phyloP scores from a whole-genome alignment of 176 grass and related monocot species.

The Oryza brachyantha region DNA sequence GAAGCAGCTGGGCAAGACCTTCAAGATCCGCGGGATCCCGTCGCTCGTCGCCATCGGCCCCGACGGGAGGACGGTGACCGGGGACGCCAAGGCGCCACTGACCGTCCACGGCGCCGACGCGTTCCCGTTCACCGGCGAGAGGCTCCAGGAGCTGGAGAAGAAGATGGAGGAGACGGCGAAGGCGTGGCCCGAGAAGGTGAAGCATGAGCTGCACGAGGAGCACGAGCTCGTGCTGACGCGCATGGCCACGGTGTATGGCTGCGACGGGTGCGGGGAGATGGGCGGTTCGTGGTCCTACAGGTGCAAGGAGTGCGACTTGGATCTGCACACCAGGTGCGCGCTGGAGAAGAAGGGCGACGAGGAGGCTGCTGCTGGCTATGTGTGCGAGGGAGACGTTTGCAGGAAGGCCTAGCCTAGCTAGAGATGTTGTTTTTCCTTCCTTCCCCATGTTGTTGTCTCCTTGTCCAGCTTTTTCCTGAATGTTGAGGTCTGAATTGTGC shows the following conservation, averaged over 20 bases:
- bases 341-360: constrained; percentile 31
- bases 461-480: too few species aligned
- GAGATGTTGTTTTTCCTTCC: too few species aligned
- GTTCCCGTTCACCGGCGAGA: constrained; percentile 76
- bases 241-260: constrained; percentile 8
- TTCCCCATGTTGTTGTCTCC: too few species aligned
- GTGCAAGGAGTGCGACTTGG: constrained; percentile 55
- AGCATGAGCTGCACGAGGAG: constrained; percentile 60
- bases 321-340: constrained; percentile 66
- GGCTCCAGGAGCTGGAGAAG: constrained; percentile 50
- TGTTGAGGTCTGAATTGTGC: too few species aligned
- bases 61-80: constrained; percentile 53
- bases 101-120: constrained; percentile 56
- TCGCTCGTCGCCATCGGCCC: constrained; percentile 78
- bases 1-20: constrained; percentile 31
- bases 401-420: too few species aligned
- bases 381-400: too few species aligned
- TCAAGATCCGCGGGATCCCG: constrained; percentile 54
- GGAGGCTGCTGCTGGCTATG: too few species aligned
- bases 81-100: constrained; percentile 42
- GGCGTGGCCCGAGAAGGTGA: constrained; percentile 66
- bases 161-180: constrained; percentile 53
- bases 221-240: constrained; percentile 69
- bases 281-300: constrained; percentile 47
- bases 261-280: constrained; percentile 41